Conservation (phyloP, 2,329 filamentous ascomycete species). For the Zymoseptoria passerinii region DNA sequence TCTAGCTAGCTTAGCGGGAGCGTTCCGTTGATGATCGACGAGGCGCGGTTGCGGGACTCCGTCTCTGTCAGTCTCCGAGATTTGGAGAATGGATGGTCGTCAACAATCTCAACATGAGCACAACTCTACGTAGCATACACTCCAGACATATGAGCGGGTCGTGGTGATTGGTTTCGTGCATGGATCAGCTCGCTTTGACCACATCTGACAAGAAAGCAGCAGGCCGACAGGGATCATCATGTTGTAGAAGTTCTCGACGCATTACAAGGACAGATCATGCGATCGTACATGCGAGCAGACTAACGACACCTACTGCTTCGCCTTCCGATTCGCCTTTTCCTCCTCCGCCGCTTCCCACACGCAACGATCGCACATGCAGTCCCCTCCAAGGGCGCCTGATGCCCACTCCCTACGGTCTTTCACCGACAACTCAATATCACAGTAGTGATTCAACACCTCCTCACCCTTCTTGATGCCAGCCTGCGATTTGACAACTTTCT, state of each 20-base stretch:
- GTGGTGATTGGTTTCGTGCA: neutral
- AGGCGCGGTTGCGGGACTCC: neutral
- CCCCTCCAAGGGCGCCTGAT: constrained; percentile 74
- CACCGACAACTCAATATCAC: constrained; percentile 71
- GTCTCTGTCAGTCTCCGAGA: neutral
- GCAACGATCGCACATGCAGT: constrained; percentile 80
- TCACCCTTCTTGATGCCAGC: constrained; percentile 65
- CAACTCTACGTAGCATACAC: neutral
- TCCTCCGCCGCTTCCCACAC: constrained; percentile 49
- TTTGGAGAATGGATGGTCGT: neutral
- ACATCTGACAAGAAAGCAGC: neutral
- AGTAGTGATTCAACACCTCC: constrained; percentile 91
- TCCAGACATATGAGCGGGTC: neutral
- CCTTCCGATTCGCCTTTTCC: neutral
- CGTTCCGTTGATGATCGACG: neutral
- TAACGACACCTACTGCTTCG: neutral
- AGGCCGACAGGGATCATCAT: too few relatives aligned
- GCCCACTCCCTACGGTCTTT: constrained; percentile 83
- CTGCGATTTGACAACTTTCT: constrained; percentile 17
- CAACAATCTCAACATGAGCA: neutral
- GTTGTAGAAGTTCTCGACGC: too few relatives aligned
- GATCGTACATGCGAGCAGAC: neutral
- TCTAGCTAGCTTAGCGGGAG: neutral
- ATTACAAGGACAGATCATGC: neutral
- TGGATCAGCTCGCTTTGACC: neutral